Evolutionary conservation across 1,139 yeast genomes (phyloP), one percentile per base, ranked within the genome.

Genomic region (Geotrichum australiense): DNA sequence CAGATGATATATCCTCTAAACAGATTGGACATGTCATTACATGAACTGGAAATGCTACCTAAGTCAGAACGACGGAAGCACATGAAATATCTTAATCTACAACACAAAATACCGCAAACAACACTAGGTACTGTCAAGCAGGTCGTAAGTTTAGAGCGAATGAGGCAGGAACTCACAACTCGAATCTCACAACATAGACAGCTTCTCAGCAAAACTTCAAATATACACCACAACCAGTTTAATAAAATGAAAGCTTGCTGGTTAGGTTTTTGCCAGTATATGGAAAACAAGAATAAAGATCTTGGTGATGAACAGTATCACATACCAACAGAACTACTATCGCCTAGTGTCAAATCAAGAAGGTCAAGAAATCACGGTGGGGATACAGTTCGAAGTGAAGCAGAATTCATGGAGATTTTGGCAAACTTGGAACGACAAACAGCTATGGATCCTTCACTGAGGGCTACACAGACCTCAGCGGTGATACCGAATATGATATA

Each of bases 381-480:
- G 14, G 94, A 85, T 56, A 71, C 80, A 18, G 94, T 84, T 1
- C 75, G 93, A 4, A 80, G 94, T 2, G 96, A 86, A 59, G 94
- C 94, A 3, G 96, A 85, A 60, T 86, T 85, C 55, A 71, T 80
- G 63, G 94, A 85, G 57, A 81, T 86, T 44, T 63, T 85, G 45
- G 80, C 81, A 43, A 70, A 70, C 35, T 68, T 79, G 50, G 94
- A 78, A 54, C 77, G 74, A 55, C 94, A 80, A 58, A 82, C 77
- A 53, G 91, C 79, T 53, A 78, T 73, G 33, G 96, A 87, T 60
- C 96, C 97, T 0, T 61, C 84, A 46, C 73, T 75, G n/a, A 76
- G 80, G 42, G 96, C 96, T 7, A 74, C 78, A 49, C 75, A 79
- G 50, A 80, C 89, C 2, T 80, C 96, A 6, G 98, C 97, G 0